Conservation (phyloP, 2,329 filamentous ascomycete species). For the Fusarium hainanense region DNA sequence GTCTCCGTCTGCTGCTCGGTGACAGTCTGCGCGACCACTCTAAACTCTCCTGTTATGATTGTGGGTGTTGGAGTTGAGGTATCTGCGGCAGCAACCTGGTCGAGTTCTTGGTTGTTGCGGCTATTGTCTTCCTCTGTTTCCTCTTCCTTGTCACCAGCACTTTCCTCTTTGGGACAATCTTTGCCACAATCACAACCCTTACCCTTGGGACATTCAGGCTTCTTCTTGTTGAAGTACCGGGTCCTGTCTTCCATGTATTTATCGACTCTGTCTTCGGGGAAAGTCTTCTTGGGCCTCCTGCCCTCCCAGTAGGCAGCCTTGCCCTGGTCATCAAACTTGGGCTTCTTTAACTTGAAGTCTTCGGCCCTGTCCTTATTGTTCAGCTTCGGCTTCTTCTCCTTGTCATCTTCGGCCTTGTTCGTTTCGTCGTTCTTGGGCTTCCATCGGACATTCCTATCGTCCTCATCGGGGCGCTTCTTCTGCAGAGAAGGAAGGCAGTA, state of each 20-base stretch:
- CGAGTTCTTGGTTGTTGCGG: neutral
- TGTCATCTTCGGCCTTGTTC: neutral
- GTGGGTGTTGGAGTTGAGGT: neutral
- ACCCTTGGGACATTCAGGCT: neutral
- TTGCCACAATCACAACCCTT: neutral
- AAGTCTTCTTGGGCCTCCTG: neutral
- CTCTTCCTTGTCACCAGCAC: neutral
- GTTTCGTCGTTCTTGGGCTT: neutral
- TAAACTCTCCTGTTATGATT: neutral
- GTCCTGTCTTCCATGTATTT: neutral
- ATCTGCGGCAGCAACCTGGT: neutral
- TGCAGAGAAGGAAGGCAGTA: neutral
- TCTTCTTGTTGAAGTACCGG: neutral
- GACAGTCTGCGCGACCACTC: neutral
- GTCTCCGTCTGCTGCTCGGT: neutral
- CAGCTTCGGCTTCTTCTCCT: neutral
- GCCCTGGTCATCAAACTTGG: neutral
- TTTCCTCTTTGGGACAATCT: neutral
- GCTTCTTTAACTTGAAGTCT: neutral
- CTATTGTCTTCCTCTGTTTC: neutral
- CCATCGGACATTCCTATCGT: neutral
- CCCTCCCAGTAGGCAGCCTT: neutral
- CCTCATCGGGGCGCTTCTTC: neutral
- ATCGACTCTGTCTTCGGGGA: neutral
- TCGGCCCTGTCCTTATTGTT: too few relatives aligned